A percentile compares a stretch with the other conserved stretches of the same genome.
These are phyloP conservation scores for Xerocomellus intermedius DNA, from an alignment of 768 basidiomycete genomes.

Conservation along the genomic window DNA sequence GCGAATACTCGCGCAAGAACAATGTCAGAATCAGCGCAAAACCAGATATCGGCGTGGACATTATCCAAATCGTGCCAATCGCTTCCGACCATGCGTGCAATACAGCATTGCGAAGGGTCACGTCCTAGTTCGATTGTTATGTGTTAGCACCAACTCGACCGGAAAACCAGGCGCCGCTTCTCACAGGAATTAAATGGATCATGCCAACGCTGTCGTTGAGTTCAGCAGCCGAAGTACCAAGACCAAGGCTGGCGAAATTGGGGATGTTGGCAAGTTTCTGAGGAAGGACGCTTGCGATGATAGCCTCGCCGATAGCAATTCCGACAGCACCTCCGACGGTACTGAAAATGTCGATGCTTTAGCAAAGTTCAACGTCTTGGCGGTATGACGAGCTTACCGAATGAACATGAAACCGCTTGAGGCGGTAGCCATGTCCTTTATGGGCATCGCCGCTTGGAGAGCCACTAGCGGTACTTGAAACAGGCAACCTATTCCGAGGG, in stretches of 20 bases:
- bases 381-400: conserved; percentile 38
- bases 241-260: conserved; percentile 24
- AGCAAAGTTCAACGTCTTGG: neutral
- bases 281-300: conserved; percentile 56
- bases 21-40: conserved; percentile 50
- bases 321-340: conserved; percentile 76
- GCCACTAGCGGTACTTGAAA: conserved; percentile 70
- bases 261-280: conserved; percentile 35
- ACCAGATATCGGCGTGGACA: conserved; percentile 57
- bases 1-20: conserved; percentile 58
- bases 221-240: conserved; percentile 40
- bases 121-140: conserved; percentile 39
- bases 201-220: conserved; percentile 47
- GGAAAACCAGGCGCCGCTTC: neutral
- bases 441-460: conserved; percentile 84
- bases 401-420: conserved; percentile 71
- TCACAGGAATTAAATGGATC: conserved; percentile 35
- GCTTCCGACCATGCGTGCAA: conserved; percentile 66
- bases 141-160: neutral
- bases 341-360: conserved; percentile 33
- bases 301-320: conserved; percentile 69
- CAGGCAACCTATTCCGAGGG: conserved; percentile 61
- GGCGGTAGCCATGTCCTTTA: conserved; percentile 83
- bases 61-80: conserved; percentile 63
- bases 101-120: conserved; percentile 36